Conservation (phyloP, 441 rosid species). For the Croton laevigatus region DNA sequence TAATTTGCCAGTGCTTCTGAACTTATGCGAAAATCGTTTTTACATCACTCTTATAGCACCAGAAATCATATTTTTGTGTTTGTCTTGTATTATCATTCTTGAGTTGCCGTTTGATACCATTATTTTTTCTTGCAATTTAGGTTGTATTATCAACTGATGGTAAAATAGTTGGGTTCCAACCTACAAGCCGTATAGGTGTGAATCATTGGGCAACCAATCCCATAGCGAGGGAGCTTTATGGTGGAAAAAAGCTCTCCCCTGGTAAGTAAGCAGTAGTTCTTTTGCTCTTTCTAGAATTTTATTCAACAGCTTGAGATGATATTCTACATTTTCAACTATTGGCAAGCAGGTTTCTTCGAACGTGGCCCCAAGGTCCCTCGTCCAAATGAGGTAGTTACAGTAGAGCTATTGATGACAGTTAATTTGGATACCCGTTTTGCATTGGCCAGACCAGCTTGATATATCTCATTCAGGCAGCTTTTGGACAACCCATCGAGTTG, state of each 20-base stretch:
- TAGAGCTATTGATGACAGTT: constrained; percentile 67
- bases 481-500: too few relatives aligned
- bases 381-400: constrained; percentile 44
- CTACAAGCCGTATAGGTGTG: constrained; percentile 64
- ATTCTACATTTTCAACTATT: constrained; percentile 6
- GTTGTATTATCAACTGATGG: constrained; percentile 63
- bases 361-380: constrained; percentile 43
- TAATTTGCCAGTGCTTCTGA: not conserved
- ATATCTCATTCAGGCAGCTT: too few relatives aligned
- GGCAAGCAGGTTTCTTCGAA: constrained; percentile 55
- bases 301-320: constrained; percentile 7
- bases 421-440: constrained; percentile 53
- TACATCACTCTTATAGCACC: not conserved
- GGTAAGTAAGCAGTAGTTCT: constrained; percentile 44
- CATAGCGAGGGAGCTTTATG: constrained; percentile 64
- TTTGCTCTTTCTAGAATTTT: not conserved
- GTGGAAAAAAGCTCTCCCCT: constrained; percentile 54
- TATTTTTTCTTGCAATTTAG: constrained; percentile 30
- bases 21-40: not conserved
- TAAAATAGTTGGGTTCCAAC: constrained; percentile 69
- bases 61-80: not conserved
- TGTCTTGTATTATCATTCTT: not conserved
- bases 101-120: not conserved
- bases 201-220: constrained; percentile 81
- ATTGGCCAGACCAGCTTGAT: constrained; percentile 53